Evolutionary conservation across 768 basidiomycete genomes (phyloP).

Genomic region (Trametes sanguinea): DNA sequence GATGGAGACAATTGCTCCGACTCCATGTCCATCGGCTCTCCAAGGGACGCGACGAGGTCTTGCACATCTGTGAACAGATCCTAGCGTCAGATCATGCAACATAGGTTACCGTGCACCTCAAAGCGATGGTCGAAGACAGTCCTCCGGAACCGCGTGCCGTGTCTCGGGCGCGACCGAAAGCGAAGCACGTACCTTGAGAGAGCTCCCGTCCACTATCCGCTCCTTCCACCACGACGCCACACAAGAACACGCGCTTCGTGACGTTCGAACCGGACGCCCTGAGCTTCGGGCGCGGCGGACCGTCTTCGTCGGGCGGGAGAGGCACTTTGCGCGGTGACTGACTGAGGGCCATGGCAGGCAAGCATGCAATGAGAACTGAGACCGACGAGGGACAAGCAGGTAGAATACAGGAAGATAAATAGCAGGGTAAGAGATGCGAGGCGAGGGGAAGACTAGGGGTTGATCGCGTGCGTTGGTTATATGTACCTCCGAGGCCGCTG

Average conservation of each 20-base stretch:
- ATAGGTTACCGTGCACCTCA: constrained; percentile 1
- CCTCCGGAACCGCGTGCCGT: constrained; percentile 13
- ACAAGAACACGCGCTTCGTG: constrained; percentile 85
- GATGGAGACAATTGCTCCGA: constrained; percentile 50
- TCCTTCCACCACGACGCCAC: constrained; percentile 87
- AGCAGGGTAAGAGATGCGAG: background rate
- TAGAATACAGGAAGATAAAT: constrained; percentile 10
- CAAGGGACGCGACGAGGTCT: constrained; percentile 76
- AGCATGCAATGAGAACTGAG: background rate
- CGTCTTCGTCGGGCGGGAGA: constrained; percentile 68
- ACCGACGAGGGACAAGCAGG: background rate
- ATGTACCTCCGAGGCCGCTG: background rate
- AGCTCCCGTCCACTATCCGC: constrained; percentile 70
- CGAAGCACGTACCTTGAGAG: constrained; percentile 56
- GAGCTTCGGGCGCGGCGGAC: constrained; percentile 42
- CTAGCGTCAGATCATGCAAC: background rate
- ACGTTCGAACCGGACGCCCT: constrained; percentile 42
- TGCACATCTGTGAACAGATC: constrained; percentile 59
- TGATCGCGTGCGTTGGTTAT: background rate
- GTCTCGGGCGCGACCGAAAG: background rate
- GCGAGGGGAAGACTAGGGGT: background rate
- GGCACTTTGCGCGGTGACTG: constrained; percentile 77
- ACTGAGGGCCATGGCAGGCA: constrained; percentile 57
- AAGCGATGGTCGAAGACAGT: constrained; percentile 1
- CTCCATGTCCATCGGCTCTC: constrained; percentile 59